phyloP scores from a whole-genome alignment of 2,329 filamentous ascomycete genomes.

The Gaeumannomyces tritici region DNA sequence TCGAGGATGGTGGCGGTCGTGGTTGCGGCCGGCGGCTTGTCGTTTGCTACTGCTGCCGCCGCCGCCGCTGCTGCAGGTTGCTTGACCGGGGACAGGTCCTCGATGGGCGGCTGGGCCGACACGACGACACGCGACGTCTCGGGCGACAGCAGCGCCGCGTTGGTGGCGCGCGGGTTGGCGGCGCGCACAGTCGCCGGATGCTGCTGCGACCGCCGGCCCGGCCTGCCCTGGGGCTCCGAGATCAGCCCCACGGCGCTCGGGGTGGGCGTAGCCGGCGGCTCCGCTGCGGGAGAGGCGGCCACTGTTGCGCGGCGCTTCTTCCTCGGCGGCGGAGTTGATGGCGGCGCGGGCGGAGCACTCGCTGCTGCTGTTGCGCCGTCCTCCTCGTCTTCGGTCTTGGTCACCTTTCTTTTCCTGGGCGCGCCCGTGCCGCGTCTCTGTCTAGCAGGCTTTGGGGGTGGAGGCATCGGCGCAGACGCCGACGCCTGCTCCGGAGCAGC shows the following conservation, averaged over 20 bases:
- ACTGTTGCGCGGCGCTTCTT: constrained; percentile 19
- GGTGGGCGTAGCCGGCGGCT: constrained; percentile 34
- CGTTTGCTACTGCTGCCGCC: constrained; percentile 21
- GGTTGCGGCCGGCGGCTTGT: constrained; percentile 25
- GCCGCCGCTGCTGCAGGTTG: constrained; percentile 20
- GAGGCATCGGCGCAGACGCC: constrained; percentile 6
- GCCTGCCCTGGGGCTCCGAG: constrained; percentile 7
- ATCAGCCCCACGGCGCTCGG: constrained; percentile 33
- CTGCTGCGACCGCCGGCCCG: constrained; percentile 20
- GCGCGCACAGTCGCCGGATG: constrained; percentile 39
- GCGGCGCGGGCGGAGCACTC: constrained; percentile 10
- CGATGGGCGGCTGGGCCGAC: constrained; percentile 34
- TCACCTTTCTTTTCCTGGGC: constrained; percentile 19
- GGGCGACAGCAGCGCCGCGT: constrained; percentile 63
- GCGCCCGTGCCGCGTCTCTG: neutral
- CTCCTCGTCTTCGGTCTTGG: neutral
- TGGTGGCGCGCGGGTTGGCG: constrained; percentile 54
- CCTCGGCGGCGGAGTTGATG: constrained; percentile 16
- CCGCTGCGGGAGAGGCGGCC: constrained; percentile 10
- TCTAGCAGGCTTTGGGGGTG: constrained; percentile 4
- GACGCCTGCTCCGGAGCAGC: constrained; percentile 11
- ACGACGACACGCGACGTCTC: constrained; percentile 55
- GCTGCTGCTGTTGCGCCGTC: constrained; percentile 4
- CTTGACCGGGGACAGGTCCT: constrained; percentile 36
- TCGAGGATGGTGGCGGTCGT: constrained; percentile 67